Evolutionary conservation across 2,329 filamentous ascomycete genomes (phyloP).

Genomic region (Hymenoscyphus occultus): DNA sequence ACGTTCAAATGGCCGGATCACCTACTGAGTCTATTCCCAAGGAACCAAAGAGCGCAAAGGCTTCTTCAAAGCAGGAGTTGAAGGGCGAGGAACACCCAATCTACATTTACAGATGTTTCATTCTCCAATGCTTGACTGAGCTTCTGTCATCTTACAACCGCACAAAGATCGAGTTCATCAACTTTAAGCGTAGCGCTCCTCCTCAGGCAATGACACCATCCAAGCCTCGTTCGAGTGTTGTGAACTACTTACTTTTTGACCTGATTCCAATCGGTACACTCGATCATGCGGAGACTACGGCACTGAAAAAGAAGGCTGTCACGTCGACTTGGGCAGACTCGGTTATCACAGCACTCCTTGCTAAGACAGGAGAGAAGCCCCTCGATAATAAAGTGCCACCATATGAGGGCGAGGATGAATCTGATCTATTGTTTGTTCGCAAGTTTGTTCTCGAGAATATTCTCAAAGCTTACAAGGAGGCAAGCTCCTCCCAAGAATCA

Average conservation of each 20-base stretch:
- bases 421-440: conserved; percentile 85
- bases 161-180: conserved; percentile 98
- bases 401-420: conserved; percentile 71
- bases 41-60: conserved; percentile 45
- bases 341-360: conserved; percentile 80
- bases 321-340: conserved; percentile 85
- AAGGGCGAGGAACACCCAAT: conserved; percentile 92
- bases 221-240: conserved; percentile 85
- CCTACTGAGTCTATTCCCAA: conserved; percentile 37
- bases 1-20: conserved; percentile 29
- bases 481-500: conserved; percentile 72
- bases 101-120: conserved; percentile 93
- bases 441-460: conserved; percentile 94
- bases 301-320: conserved; percentile 78
- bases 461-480: conserved; percentile 87
- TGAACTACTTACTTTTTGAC: conserved; percentile 89
- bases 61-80: conserved; percentile 70
- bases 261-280: conserved; percentile 63
- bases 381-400: conserved; percentile 54
- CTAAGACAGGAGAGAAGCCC: conserved; percentile 78
- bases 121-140: conserved; percentile 88
- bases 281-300: conserved; percentile 70
- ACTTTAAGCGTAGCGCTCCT: conserved; percentile 91
- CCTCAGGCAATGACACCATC: conserved; percentile 79
- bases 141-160: conserved; percentile 88